These are phyloP conservation scores for Camellia lanceoleosa DNA, from an alignment of 148 eudicot species.

Conservation along the genomic window DNA sequence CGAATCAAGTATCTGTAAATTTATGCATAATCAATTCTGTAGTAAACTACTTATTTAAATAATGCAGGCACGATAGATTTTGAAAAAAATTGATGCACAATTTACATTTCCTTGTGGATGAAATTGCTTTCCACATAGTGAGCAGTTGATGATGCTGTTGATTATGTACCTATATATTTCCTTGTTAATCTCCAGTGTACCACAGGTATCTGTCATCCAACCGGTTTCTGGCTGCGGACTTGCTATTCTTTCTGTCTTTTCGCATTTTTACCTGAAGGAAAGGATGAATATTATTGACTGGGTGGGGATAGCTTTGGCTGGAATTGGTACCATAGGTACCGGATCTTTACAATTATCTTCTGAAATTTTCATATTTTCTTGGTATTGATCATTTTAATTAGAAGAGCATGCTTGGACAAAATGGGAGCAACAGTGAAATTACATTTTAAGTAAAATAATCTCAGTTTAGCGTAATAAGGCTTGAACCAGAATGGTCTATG, in stretches of 20 bases:
- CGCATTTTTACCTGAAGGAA: constrained; percentile 96
- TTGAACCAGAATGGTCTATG: not conserved
- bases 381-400: not conserved
- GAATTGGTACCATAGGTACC: constrained; percentile 97
- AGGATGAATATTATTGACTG: constrained; percentile 95
- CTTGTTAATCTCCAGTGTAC: constrained; percentile 4
- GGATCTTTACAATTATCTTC: constrained; percentile 25
- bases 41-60: not conserved
- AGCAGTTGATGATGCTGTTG: constrained; percentile 2
- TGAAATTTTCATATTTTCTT: not conserved
- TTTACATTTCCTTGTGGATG: not conserved
- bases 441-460: not conserved
- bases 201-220: constrained; percentile 94
- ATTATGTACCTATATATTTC: not conserved
- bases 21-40: not conserved
- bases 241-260: constrained; percentile 94
- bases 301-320: constrained; percentile 89
- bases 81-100: not conserved
- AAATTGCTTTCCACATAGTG: not conserved
- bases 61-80: not conserved
- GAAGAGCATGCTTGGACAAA: not conserved
- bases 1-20: not conserved
- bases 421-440: not conserved
- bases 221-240: constrained; percentile 99
- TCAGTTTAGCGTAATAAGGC: not conserved